Base-by-base conservation (phyloP, 179 eudicot species). In the Nepenthes alata region DNA sequence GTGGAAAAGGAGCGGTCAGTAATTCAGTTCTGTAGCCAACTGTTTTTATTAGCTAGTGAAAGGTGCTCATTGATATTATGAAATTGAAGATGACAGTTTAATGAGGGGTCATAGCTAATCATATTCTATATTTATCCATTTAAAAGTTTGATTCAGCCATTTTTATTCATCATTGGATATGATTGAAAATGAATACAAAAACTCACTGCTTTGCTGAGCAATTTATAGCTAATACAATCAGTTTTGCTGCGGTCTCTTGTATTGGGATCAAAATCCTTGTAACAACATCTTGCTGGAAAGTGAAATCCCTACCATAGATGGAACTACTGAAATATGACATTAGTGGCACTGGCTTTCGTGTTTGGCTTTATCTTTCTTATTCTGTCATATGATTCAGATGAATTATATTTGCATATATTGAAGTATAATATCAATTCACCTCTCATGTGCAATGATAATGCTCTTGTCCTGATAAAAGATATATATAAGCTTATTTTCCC, bases 1-100 rank as follows among this genome's bases (percentile, higher is more conserved):
- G 96, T 59, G 98, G 98, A 67, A 89, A 86, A 81, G 98, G 98
- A 83, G 96, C 98, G 82, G 98, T 93, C 36, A 84, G 95, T 86
- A 60, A 16, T 53, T 62, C 55, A 4, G 45, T 58, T 50, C 57
- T 41, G 39, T 53, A 4, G 2, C 2, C 13, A 44, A 12, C 13
- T 12, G 38, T 34, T 62, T n/a, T 15, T 15, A 8, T 50, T 13
- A 11, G 13, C 5, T 6, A n/a, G 16, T 2, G 13, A 4, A 5
- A 5, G 8, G 16, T 52, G 55, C 6, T 7, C 8, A 7, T 41
- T 7, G 45, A 41, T 7, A 41, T 41, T 7, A 4, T 7, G 8
- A 4, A 41, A 41, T 7, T 7, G 8, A 41, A 41, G 6, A 41
- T 4, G 6, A 41, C 45, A 41, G 8, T 7, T 7, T 41, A 41